These are phyloP conservation scores for Colletotrichum spaethianum DNA, from an alignment of 2,329 filamentous ascomycete genomes.

Conservation along the genomic window DNA sequence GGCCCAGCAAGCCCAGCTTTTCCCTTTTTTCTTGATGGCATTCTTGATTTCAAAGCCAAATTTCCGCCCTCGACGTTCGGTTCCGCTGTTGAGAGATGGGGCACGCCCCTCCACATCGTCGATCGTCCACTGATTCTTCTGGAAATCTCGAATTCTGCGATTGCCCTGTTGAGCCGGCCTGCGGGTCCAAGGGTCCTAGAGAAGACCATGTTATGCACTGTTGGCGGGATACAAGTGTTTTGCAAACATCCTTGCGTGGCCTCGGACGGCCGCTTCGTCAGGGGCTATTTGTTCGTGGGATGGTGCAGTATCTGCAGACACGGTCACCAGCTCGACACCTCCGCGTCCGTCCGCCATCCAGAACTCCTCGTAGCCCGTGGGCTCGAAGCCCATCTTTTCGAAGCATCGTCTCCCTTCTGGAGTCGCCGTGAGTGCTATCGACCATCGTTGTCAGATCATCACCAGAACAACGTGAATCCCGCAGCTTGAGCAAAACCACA, in stretches of 20 bases:
- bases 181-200: not conserved
- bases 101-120: slow-evolving; percentile 1
- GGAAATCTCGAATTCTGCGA: slow-evolving; percentile 18
- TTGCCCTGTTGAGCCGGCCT: not conserved
- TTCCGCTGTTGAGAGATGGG: slow-evolving; percentile 11
- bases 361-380: slow-evolving; percentile 49
- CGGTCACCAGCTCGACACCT: slow-evolving; percentile 16
- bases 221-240: not conserved
- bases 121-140: slow-evolving; percentile 24
- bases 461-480: not conserved
- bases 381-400: slow-evolving; percentile 45
- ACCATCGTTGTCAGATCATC: slow-evolving; percentile 7
- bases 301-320: slow-evolving; percentile 16
- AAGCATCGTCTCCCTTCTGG: slow-evolving; percentile 47
- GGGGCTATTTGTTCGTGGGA: not conserved
- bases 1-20: not conserved
- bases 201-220: not conserved
- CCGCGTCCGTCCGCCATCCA: slow-evolving; percentile 37
- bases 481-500: not conserved
- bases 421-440: slow-evolving; percentile 50
- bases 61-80: slow-evolving; percentile 11
- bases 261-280: slow-evolving; percentile 7
- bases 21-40: not conserved
- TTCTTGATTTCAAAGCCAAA: slow-evolving; percentile 41
- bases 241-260: slow-evolving; percentile 33